phyloP scores from a whole-genome alignment of 2,329 filamentous ascomycete genomes.

The Coniochaeta hoffmannii region DNA sequence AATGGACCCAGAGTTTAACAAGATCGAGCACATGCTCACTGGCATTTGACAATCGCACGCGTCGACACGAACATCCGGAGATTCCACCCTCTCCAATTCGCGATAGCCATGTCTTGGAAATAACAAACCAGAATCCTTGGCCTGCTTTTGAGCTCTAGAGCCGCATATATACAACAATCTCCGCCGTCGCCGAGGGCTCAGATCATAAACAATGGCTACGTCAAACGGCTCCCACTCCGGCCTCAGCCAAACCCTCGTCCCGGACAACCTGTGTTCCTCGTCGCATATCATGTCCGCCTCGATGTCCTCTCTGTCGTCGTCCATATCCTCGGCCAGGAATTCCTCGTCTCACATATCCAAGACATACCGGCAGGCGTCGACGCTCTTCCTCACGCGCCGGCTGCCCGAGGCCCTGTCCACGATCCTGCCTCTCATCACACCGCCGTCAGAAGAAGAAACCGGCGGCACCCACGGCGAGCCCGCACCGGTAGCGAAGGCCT shows the following conservation, averaged over 20 bases:
- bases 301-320: slow-evolving; percentile 46
- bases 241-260: slow-evolving; percentile 32
- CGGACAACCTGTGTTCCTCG: slow-evolving; percentile 34
- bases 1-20: slow-evolving; percentile 5
- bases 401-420: slow-evolving; percentile 83
- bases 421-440: slow-evolving; percentile 72
- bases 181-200: background rate
- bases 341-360: slow-evolving; percentile 73
- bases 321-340: slow-evolving; percentile 51
- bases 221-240: slow-evolving; percentile 24
- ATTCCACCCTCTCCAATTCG: background rate
- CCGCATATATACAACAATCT: background rate
- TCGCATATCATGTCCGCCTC: slow-evolving; percentile 54
- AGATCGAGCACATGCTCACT: slow-evolving; percentile 10
- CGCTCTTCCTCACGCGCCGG: slow-evolving; percentile 89
- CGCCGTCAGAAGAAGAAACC: slow-evolving; percentile 37
- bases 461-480: slow-evolving; percentile 36
- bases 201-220: slow-evolving; percentile 1
- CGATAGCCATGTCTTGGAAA: slow-evolving; percentile 1
- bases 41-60: background rate
- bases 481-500: slow-evolving; percentile 73
- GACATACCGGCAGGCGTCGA: slow-evolving; percentile 88
- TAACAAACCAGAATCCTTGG: background rate
- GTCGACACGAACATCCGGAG: background rate
- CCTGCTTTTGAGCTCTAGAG: background rate